Evolutionary conservation across 768 basidiomycete species (phyloP), one percentile per base, ranked within the genome.

Genomic region (Russula sp.): DNA sequence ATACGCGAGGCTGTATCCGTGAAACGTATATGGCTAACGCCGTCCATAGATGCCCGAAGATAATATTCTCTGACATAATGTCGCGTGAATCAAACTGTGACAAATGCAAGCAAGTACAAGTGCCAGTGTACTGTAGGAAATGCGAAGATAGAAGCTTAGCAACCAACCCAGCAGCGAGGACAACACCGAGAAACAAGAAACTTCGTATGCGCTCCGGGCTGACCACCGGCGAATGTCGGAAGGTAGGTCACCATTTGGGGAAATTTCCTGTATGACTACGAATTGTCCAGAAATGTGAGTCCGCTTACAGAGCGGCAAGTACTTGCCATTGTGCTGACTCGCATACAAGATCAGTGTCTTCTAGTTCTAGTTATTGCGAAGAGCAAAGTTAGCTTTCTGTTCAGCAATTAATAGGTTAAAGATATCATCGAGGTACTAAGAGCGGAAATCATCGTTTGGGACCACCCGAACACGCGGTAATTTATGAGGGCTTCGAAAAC

Each of bases 21-120:
- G 48, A 75, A 63, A 26, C 61, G 64, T 55, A 72, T 51, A 59
- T 71, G 34, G 11, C 38, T 40, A 13, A 36, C 38, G 16, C 38
- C 5, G 71, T n/a, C n/a, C 69, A 69, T 59, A 54, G 0, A 63
- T 6, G 61, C 50, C 68, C 67, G 51, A 72, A 54, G 50, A 72
- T 13, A 2, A 67, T 54, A 73, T 64, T 44, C 44, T 44, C 44
- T 46, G 42, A 20, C 42, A 40, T 10, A 44, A 73, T 64, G 49
- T 69, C 69, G 38, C 49, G 18, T 54, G 56, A 18, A 28, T 34
- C 34, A 52, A 18, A 32, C n/a, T n/a, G n/a, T n/a, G n/a, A n/a
- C n/a, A n/a, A n/a, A n/a, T n/a, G n/a, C n/a, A n/a, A n/a, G n/a
- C n/a, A 44, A 65, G 71, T 30, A n/a, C 49, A 10, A 13, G 38